Percentiles rank a stretch among this genome's conserved stretches.
phyloP scores from a whole-genome alignment of 2,329 filamentous ascomycete genomes.

The Pestalotiopsis sp. region DNA sequence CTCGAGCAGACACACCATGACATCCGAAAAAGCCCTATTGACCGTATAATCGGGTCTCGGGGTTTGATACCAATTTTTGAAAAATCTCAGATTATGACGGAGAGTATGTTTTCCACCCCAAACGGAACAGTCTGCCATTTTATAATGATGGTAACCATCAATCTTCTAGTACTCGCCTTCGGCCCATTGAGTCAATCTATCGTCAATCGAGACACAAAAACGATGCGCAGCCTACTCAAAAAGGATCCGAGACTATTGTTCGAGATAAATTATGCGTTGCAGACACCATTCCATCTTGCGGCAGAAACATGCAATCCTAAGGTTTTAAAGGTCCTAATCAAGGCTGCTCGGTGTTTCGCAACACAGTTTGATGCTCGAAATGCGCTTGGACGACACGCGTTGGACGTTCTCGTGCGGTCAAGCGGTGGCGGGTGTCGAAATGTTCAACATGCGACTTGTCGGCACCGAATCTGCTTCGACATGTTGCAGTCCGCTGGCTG shows the following conservation, averaged over 20 bases:
- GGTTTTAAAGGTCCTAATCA: background rate
- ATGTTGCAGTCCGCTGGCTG: background rate
- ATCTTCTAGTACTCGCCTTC: background rate
- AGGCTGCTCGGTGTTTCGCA: background rate
- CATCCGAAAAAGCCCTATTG: background rate
- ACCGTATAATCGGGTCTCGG: rapidly evolving
- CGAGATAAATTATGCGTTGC: background rate
- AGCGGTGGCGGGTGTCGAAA: background rate
- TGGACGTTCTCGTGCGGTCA: background rate
- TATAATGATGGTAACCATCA: background rate
- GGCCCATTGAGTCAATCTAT: background rate
- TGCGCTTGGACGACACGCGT: background rate
- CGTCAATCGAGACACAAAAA: background rate
- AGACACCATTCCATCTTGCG: slow-evolving; percentile 1
- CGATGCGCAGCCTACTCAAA: background rate
- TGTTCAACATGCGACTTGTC: background rate
- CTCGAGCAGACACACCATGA: background rate
- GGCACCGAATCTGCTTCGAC: background rate
- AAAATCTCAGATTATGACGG: background rate
- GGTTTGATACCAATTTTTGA: background rate
- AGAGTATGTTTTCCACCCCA: background rate
- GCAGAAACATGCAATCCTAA: background rate
- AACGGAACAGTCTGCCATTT: background rate
- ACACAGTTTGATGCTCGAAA: background rate
- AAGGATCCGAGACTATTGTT: background rate